Conservation (phyloP, 257 asterid genomes). For the Rubia yunnanensis region DNA sequence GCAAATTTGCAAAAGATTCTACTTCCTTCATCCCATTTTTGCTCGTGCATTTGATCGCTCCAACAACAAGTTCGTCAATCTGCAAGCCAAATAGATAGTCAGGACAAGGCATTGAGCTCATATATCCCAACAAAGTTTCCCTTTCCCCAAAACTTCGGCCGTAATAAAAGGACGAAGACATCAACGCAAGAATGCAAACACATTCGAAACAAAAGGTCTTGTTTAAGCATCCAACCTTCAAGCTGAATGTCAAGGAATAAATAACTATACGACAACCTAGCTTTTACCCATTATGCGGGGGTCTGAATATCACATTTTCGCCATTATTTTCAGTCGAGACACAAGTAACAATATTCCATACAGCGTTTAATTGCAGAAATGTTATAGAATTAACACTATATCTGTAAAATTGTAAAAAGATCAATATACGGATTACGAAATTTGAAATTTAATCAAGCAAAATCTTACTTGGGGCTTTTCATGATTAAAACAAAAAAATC, state of each 20-base stretch:
- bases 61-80: constrained; percentile 83
- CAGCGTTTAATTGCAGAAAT: background rate
- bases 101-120: background rate
- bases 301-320: no score
- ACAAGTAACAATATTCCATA: background rate
- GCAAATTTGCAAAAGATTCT: constrained; percentile 51
- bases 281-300: background rate
- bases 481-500: background rate
- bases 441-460: background rate
- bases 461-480: background rate
- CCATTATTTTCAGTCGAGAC: background rate
- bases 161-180: background rate
- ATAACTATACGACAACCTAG: background rate
- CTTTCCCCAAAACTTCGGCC: background rate
- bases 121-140: constrained; percentile 1
- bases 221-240: background rate
- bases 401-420: background rate
- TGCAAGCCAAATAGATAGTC: constrained; percentile 27
- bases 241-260: background rate
- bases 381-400: background rate
- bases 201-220: background rate
- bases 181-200: background rate
- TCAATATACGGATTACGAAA: no score
- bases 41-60: constrained; percentile 43
- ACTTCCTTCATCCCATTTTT: constrained; percentile 46